Evolutionary conservation across 192 early-diverging fungal species (phyloP).

Genomic region (Physocladia obscura): DNA sequence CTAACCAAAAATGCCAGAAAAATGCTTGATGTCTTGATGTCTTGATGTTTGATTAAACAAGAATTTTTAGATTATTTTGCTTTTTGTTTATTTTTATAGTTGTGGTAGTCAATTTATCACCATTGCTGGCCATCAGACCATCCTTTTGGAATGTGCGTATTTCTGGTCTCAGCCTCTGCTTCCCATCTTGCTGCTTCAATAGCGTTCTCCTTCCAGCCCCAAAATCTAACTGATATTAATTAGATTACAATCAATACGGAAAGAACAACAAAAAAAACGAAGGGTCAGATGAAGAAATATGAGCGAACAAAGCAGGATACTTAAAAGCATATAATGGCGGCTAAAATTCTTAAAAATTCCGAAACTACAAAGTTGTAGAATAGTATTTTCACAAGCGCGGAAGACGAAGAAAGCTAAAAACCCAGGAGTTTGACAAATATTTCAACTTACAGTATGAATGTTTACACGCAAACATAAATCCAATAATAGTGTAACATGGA

Average conservation of each 20-base stretch:
- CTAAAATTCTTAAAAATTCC: too few relatives aligned
- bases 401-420: not conserved
- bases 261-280: too few relatives aligned
- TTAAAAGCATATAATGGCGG: too few relatives aligned
- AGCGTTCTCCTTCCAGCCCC: conserved; percentile 86
- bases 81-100: too few relatives aligned
- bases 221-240: conserved; percentile 76
- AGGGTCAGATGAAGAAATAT: too few relatives aligned
- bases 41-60: too few relatives aligned
- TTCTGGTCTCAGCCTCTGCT: conserved; percentile 32
- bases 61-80: too few relatives aligned
- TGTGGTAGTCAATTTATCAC: conserved; percentile 6
- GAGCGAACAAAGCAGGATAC: too few relatives aligned
- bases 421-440: not conserved
- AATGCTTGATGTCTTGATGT: too few relatives aligned
- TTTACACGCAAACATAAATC: conserved; percentile 79
- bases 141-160: conserved; percentile 6
- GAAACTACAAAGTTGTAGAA: too few relatives aligned
- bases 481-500: conserved; percentile 59
- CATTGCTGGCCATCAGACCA: conserved; percentile 18
- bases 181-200: conserved; percentile 66
- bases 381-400: too few relatives aligned
- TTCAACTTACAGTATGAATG: conserved; percentile 65
- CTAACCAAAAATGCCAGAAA: too few relatives aligned
- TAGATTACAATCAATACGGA: conserved; percentile 7